Percentiles rank a stretch among this genome's conserved stretches.
Conservation (phyloP, 2,329 filamentous ascomycete species). For the Aspergillus sp. region DNA sequence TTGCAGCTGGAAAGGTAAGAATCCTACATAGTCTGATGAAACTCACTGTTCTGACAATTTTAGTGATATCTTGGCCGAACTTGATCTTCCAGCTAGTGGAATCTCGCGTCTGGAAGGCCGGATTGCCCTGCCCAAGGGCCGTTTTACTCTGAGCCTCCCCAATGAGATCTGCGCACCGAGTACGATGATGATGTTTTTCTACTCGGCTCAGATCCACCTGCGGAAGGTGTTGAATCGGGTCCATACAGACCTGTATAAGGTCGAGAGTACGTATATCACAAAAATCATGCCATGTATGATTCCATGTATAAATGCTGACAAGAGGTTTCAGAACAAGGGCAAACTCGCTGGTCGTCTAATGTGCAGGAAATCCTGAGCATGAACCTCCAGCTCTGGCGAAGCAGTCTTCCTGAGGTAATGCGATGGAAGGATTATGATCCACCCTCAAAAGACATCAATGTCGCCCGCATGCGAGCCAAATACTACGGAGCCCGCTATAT, state of each 20-base stretch:
- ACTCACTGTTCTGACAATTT: background rate
- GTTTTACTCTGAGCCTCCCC: constrained; percentile 24
- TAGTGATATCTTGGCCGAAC: constrained; percentile 85
- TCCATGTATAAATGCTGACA: background rate
- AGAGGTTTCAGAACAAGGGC: constrained; percentile 18
- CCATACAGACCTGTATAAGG: constrained; percentile 48
- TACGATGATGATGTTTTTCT: constrained; percentile 47
- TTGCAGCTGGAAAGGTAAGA: constrained; percentile 77
- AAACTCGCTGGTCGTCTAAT: constrained; percentile 28
- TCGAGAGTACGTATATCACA: constrained; percentile 18
- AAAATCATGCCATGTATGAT: background rate
- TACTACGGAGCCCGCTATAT: constrained; percentile 91
- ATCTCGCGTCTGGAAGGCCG: constrained; percentile 49
- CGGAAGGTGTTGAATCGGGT: constrained; percentile 50
- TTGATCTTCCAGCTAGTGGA: constrained; percentile 56
- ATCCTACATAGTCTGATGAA: background rate
- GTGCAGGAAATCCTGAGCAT: constrained; percentile 37
- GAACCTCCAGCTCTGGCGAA: constrained; percentile 48
- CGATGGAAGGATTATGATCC: constrained; percentile 59
- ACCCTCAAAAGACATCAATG: constrained; percentile 67
- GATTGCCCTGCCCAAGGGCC: constrained; percentile 33
- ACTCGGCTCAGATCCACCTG: constrained; percentile 54
- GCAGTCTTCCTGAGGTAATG: constrained; percentile 45
- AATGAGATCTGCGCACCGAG: constrained; percentile 26
- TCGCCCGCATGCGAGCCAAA: constrained; percentile 79